Evolutionary conservation across 306 rosid genomes (phyloP).

Genomic region (Erythrophleum fordii): DNA sequence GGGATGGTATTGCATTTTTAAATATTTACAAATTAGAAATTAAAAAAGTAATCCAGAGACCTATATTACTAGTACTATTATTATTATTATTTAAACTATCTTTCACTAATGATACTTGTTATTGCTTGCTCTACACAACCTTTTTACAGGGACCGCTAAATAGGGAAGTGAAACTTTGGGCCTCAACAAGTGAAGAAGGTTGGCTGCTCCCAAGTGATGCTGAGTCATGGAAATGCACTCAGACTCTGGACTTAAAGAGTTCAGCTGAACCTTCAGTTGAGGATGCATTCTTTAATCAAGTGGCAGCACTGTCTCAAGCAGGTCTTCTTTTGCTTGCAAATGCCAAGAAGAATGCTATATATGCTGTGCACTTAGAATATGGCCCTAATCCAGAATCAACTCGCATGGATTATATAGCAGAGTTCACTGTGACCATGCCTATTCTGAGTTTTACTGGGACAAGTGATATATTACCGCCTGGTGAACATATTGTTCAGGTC

Average conservation of each 20-base stretch:
- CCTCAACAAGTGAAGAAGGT: slow-evolving; percentile 86
- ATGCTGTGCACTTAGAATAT: slow-evolving; percentile 90
- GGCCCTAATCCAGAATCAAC: slow-evolving; percentile 84
- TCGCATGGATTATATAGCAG: slow-evolving; percentile 90
- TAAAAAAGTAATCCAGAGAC: neutral
- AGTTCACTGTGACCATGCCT: slow-evolving; percentile 95
- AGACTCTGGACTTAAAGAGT: slow-evolving; percentile 86
- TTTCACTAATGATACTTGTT: slow-evolving; percentile 29
- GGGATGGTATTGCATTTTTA: neutral
- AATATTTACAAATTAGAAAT: neutral
- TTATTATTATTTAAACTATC: neutral
- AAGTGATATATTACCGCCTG: slow-evolving; percentile 76
- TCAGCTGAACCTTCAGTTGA: slow-evolving; percentile 72
- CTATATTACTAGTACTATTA: neutral
- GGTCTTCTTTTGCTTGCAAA: slow-evolving; percentile 97
- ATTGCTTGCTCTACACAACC: slow-evolving; percentile 16
- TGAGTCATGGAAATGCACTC: slow-evolving; percentile 93
- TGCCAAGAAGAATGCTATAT: slow-evolving; percentile 99
- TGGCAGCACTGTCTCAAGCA: slow-evolving; percentile 84
- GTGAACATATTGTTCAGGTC: slow-evolving; percentile 86
- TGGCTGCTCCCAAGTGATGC: slow-evolving; percentile 90
- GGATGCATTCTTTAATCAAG: slow-evolving; percentile 96
- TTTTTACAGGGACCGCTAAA: slow-evolving; percentile 78
- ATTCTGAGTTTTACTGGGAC: slow-evolving; percentile 96
- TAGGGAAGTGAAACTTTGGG: slow-evolving; percentile 94